Conservation (phyloP, 2,329 filamentous ascomycete genomes). For the Claviceps sp. region DNA sequence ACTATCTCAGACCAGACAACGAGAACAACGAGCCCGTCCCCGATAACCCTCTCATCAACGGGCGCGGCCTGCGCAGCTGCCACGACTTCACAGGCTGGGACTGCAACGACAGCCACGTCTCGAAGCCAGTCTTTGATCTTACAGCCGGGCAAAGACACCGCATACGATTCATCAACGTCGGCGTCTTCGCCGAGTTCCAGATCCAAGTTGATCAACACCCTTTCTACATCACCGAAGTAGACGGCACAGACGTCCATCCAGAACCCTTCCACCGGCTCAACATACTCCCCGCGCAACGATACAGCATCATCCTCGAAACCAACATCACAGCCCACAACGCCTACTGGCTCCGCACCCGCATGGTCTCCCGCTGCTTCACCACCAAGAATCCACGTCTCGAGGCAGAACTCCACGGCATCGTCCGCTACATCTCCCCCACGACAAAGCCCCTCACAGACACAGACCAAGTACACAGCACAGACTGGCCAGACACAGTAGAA, state of each 20-base stretch:
- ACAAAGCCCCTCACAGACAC: neutral
- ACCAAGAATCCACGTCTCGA: slow-evolving; percentile 17
- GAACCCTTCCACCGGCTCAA: slow-evolving; percentile 46
- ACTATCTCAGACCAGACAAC: slow-evolving; percentile 41
- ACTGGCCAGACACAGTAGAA: slow-evolving; percentile 35
- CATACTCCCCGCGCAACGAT: slow-evolving; percentile 57
- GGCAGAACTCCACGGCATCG: slow-evolving; percentile 17
- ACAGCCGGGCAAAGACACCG: slow-evolving; percentile 46
- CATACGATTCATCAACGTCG: slow-evolving; percentile 56
- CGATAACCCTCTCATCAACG: slow-evolving; percentile 52
- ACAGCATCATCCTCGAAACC: slow-evolving; percentile 50
- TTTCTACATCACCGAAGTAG: slow-evolving; percentile 54
- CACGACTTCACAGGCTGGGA: slow-evolving; percentile 22
- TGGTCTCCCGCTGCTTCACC: slow-evolving; percentile 27
- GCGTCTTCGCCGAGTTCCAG: slow-evolving; percentile 59
- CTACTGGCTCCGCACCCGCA: slow-evolving; percentile 50
- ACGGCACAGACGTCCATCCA: slow-evolving; percentile 53
- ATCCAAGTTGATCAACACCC: slow-evolving; percentile 55
- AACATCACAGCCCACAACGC: slow-evolving; percentile 38
- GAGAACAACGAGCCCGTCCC: slow-evolving; percentile 52
- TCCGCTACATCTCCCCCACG: slow-evolving; percentile 14
- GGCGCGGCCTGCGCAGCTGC: slow-evolving; percentile 22
- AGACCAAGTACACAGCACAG: slow-evolving; percentile 24
- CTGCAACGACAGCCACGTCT: slow-evolving; percentile 29
- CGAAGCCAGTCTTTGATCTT: slow-evolving; percentile 30